Base-by-base conservation (phyloP, 2,329 filamentous ascomycete species). In the Epichloe amarillans region DNA sequence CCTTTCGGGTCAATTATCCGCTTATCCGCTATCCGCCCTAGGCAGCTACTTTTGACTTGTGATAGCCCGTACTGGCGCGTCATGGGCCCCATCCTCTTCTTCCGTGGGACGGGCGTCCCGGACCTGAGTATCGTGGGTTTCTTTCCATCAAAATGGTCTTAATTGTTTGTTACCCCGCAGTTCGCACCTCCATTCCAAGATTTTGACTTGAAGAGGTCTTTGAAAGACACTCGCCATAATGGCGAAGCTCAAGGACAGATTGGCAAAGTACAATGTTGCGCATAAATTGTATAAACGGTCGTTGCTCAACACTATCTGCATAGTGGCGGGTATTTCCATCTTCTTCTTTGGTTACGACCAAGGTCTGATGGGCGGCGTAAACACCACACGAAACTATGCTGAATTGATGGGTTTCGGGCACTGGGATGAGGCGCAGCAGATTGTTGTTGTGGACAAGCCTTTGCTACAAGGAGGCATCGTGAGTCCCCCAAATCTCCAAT, bases 261-360 rank as follows among this genome's bases (percentile, higher is more conserved):
- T 56, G 47, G 52, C 46, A 43, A 55, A 50, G 23, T 41, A 56
- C 49, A 58, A 60, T 49, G 67, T 79, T 11, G 74, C 75, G 50
- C 71, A 79, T 61, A 69, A 68, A 55, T 63, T 77, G 5, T 69
- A 80, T 66, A 82, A 82, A 67, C 64, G 69, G 17, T 63, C 65
- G 41, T 70, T 83, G 53, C 72, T 83, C 50, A 71, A 80, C 51
- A 75, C 75, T 38, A 76, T 85, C 64, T 84, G 84, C 61, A 74
- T 72, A 46, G 68, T 84, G 14, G 81, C 82, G 1, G 80, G 72
- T 2, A 63, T 85, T 14, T 83, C 79, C 52, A 60, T 55, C 53
- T 58, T 58, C 42, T 52, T 52, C 36, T 61, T 66, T 65, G 74
- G 74, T 19, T 78, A 76, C 61, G 72, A 77, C 52, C 74, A 77